Evolutionary conservation across 306 rosid species (phyloP), one percentile per base, ranked within the genome.

Genomic region (Quercus aquifolioides): DNA sequence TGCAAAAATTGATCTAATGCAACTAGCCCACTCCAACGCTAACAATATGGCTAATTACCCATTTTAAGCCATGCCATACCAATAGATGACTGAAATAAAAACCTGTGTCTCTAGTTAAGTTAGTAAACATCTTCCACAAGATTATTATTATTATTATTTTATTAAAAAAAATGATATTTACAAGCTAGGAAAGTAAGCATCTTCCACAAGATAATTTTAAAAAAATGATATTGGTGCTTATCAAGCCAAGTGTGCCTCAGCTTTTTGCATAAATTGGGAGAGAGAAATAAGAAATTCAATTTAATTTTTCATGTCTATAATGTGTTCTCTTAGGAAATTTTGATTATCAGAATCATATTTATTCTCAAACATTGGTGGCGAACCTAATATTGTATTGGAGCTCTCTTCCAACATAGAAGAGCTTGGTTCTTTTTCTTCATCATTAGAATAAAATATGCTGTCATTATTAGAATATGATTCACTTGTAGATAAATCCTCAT

Each of bases 401-500:
- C 35, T 78, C 80, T 74, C 75, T 78, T 69, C 74, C 81, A 19
- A 73, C 80, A 30, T 52, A 59, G 80, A 74, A 59, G 67, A 81
- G 79, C 71, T 60, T 78, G 68, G 84, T 46, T 57, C 84, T 56
- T 81, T 85, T 71, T 76, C 81, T 69, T 82, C 83, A 69, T 76
- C 76, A 33, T 76, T 81, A 7, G 84, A 86, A 83, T 62, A 78
- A 69, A 31, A 63, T 51, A 73, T 14, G 80, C 74, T 56, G 78
- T 83, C 88, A 63, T 82, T 85, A 76, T 84, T 86, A 77, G 83
- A 89, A 86, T 82, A 91, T 81, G 92, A 85, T 85, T 86, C 87
- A 78, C 77, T 74, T 52, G 7, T 72, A 20, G 74, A 78, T 51
- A 63, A 55, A 64, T 78, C 49, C 10, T 73, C 90, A 21, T 81